These are phyloP conservation scores for Schizosaccharomyces japonicus DNA, from an alignment of 805 yeast species.

Conservation along the genomic window DNA sequence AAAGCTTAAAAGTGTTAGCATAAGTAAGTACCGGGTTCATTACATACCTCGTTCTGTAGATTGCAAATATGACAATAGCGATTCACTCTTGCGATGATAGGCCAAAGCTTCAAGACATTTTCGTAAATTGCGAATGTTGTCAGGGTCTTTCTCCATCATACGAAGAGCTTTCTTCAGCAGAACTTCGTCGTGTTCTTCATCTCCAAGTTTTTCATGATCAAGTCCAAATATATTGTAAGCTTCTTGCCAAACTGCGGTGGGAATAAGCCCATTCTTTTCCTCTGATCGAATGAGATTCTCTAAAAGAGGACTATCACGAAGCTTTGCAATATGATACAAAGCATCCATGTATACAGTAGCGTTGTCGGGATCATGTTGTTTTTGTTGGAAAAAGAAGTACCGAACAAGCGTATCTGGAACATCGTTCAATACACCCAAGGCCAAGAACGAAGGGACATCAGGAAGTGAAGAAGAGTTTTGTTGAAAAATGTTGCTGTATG, in stretches of 20 bases:
- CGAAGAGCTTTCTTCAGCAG: conserved; percentile 15
- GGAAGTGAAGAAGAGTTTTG: not conserved
- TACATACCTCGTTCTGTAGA: conserved; percentile 9
- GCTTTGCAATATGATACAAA: not conserved
- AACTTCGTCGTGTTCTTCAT: conserved; percentile 8
- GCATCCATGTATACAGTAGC: conserved; percentile 2
- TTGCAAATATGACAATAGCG: conserved; percentile 31
- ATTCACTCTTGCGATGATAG: conserved; percentile 28
- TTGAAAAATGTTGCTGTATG: not conserved
- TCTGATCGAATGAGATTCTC: not conserved
- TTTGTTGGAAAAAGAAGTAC: not conserved
- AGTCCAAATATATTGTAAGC: conserved; percentile 12
- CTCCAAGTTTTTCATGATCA: conserved; percentile 13
- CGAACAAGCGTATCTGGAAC: not conserved
- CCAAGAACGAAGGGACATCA: conserved; percentile 2
- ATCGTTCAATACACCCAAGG: not conserved
- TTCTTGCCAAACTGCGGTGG: conserved; percentile 8
- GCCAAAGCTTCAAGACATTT: conserved; percentile 44
- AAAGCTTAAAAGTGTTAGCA: too few species aligned
- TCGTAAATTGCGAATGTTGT: conserved; percentile 31
- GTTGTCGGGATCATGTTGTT: conserved; percentile 1
- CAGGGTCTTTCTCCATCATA: conserved; percentile 20
- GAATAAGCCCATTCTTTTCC: conserved; percentile 7
- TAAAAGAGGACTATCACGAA: not conserved
- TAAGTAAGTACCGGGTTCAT: too few species aligned